Percentiles rank a stretch among this genome's conserved stretches.
phyloP scores from a whole-genome alignment of 1,139 yeast species.

The Trichomonascaceae sp. region DNA sequence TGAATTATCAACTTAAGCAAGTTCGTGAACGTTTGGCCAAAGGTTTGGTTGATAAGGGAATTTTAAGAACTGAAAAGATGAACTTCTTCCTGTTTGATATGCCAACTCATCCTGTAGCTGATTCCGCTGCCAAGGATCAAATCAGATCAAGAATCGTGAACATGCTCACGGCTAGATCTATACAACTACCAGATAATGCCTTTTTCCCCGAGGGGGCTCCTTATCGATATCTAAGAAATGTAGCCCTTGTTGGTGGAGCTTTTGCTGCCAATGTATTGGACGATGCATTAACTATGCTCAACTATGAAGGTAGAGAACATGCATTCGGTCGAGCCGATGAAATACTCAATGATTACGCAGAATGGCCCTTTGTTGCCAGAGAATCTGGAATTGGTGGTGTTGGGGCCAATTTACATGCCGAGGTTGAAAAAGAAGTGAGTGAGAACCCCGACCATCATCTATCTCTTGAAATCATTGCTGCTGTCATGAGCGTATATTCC shows the following conservation, averaged over 20 bases:
- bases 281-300: conserved; percentile 71
- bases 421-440: conserved; percentile 62
- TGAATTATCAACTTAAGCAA: conserved; percentile 90
- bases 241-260: conserved; percentile 80
- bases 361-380: conserved; percentile 70
- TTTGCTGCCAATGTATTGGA: conserved; percentile 96
- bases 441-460: conserved; percentile 51
- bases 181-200: conserved; percentile 42
- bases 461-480: conserved; percentile 85
- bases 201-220: conserved; percentile 67
- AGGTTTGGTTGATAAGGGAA: conserved; percentile 97
- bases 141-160: conserved; percentile 64
- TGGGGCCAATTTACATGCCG: conserved; percentile 70
- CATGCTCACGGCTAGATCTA: conserved; percentile 64
- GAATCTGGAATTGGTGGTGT: conserved; percentile 53
- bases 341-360: conserved; percentile 71
- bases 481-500: conserved; percentile 46
- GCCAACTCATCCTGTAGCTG: conserved; percentile 98
- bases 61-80: conserved; percentile 89
- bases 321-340: conserved; percentile 95
- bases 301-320: conserved; percentile 85
- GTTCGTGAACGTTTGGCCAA: conserved; percentile 95
- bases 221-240: conserved; percentile 67
- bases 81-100: conserved; percentile 91
- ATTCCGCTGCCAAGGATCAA: conserved; percentile 75